Base-by-base conservation (phyloP, 2,329 filamentous ascomycete genomes). In the Microcera coccophila region DNA sequence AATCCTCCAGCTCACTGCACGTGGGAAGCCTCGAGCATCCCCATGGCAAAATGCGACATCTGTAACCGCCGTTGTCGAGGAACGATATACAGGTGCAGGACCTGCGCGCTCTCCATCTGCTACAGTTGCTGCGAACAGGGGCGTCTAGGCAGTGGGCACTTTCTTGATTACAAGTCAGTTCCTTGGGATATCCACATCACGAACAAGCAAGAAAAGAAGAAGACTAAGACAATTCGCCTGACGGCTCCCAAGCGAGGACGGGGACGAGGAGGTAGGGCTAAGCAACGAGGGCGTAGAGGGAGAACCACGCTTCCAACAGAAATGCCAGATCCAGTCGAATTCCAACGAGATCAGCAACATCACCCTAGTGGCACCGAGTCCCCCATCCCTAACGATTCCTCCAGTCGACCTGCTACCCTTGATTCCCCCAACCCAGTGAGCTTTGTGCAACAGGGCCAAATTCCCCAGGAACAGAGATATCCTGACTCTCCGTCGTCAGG, bases 31-130 rank as follows among this genome's bases (percentile, higher is more conserved):
- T 40, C 39, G n/a, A 32, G 34, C n/a, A 41, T 44, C 22, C 28
- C 40, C 33, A 50, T 47, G 47, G 44, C 44, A 19, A 47, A 45
- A 14, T 50, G 47, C 24, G 47, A 50, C 37, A 42, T 39, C 29
- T 50, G 47, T 16, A 37, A 50, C 15, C 24, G 33, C 16, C 28
- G 44, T 1, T 17, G 39, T 22, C 33, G 41, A 4, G 41, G 39
- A 3, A 50, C 39, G 16, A 18, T 50, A 3, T 17, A 50, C 10
- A 35, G 38, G 11, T 50, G 47, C 17, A 10, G 3, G 4, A 33
- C 42, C 19, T 50, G 47, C 32, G 26, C 38, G 14, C 28, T 47
- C 35, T 36, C 44, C 3, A 32, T 50, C 22, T 50, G 47, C 39
- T 31, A 38, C 10, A 12, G 11, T 3, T 50, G 47, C 15, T 42